Conservation (phyloP, 2,329 filamentous ascomycete genomes). For the Colletotrichum neosansevieriae region DNA sequence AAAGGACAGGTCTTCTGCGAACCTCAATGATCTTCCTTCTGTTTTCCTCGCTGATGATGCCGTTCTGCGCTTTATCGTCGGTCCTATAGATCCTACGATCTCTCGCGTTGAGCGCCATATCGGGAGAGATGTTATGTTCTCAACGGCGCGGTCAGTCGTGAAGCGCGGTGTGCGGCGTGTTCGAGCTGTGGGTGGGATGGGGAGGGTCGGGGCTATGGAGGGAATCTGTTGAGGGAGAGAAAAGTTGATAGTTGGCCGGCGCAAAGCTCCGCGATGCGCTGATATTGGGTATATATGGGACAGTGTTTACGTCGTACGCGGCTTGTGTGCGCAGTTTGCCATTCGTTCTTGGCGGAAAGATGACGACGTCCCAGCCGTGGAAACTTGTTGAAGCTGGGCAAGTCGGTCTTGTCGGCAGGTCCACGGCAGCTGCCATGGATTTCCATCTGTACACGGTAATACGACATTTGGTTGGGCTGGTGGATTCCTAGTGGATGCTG, state of each 20-base stretch:
- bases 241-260: slow-evolving; percentile 10
- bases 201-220: background rate
- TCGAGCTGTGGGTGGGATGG: slow-evolving; percentile 21
- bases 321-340: slow-evolving; percentile 24
- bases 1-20: slow-evolving; percentile 29
- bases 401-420: slow-evolving; percentile 22
- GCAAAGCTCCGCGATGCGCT: slow-evolving; percentile 8
- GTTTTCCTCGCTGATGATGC: slow-evolving; percentile 51
- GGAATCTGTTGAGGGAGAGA: slow-evolving; percentile 32
- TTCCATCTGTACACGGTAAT: slow-evolving; percentile 31
- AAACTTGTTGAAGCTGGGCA: slow-evolving; percentile 33
- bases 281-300: slow-evolving; percentile 15
- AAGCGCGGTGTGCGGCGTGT: slow-evolving; percentile 5
- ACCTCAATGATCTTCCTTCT: slow-evolving; percentile 54
- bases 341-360: slow-evolving; percentile 35
- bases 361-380: slow-evolving; percentile 34
- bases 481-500: slow-evolving; percentile 39
- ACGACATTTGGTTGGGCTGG: slow-evolving; percentile 40
- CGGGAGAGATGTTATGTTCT: slow-evolving; percentile 34
- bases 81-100: slow-evolving; percentile 55
- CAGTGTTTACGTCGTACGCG: slow-evolving; percentile 28
- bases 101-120: slow-evolving; percentile 47
- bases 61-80: slow-evolving; percentile 52
- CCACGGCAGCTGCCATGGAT: slow-evolving; percentile 34
- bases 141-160: slow-evolving; percentile 23